Evolutionary conservation across 371 early-diverging fungal species (phyloP), one percentile per base, ranked within the genome.

Genomic region (Actinomortierella ambigua): DNA sequence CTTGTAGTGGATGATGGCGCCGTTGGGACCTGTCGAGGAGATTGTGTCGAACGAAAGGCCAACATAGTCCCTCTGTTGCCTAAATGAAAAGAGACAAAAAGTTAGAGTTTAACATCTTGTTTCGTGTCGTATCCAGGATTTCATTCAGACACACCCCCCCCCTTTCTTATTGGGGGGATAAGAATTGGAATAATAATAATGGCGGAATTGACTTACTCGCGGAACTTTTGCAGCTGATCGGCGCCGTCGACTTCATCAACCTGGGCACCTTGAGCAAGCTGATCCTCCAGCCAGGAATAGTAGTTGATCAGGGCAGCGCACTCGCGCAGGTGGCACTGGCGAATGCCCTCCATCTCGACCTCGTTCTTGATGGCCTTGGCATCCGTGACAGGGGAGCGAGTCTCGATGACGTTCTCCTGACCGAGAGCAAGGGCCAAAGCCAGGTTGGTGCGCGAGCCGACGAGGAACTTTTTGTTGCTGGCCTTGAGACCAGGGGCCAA

Each of bases 1-100:
- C 73, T 89, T 89, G 85, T 99, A 99, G 78, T 99, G 99, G 69
- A 99, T 98, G 65, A 99, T 96, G 40, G 99, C 98, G 3, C 95
- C 99, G 68, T 99, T 99, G 24, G 95, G 77, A 1, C 99, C 99
- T 6, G 92, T 92, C 1, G 93, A 90, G 1, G 97, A 96, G 64
- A 99, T 99, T 17, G 99, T 99, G 68, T 94, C 97, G 69, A 99
- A 99, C 48, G 96, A 95, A 18, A 96, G 89, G 0, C 95, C 95
- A 29, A 95, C 91, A 77, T 91, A 93, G 64, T 88, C 77, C 23
- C 73, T 68, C 63, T 91, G 88, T 62, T 85, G 84, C 26, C 83
- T 82, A 59, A 48, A 39, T 28, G n/a, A 57, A n/a, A 27, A 8
- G 28, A 14, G 24, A 27, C n/a, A 26, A 42, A 53, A 20, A 50